Evolutionary conservation across 768 basidiomycete species (phyloP).

Genomic region (Jaapia argillacea): DNA sequence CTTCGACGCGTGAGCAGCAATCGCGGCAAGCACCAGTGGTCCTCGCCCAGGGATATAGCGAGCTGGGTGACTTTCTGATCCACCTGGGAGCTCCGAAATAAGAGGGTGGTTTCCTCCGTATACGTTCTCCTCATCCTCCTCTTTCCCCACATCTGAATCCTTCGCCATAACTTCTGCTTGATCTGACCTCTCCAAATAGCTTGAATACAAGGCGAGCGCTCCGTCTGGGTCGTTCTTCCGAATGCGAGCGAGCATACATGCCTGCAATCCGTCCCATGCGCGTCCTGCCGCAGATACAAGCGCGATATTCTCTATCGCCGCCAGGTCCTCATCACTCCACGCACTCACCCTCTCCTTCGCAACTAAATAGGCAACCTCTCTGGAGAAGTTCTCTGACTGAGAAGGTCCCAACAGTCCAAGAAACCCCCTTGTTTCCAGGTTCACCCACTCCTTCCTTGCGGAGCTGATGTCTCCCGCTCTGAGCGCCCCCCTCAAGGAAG

Average conservation of each 20-base stretch:
- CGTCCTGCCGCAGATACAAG: constrained; percentile 34
- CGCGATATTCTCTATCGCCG: constrained; percentile 35
- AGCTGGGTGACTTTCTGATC: too few relatives aligned
- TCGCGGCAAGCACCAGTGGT: constrained; percentile 37
- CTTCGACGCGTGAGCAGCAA: constrained; percentile 52
- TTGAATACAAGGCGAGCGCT: too few relatives aligned
- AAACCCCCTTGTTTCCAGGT: constrained; percentile 32
- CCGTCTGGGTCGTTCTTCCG: constrained; percentile 26
- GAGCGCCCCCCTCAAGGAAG: constrained; percentile 28
- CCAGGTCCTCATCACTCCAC: constrained; percentile 17
- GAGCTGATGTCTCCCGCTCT: constrained; percentile 21
- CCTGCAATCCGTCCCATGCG: constrained; percentile 35
- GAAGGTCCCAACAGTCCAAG: constrained; percentile 33
- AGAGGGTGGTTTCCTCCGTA: background rate
- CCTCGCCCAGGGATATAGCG: background rate
- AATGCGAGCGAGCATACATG: constrained; percentile 39
- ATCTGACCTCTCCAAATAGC: too few relatives aligned
- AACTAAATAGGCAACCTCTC: too few relatives aligned
- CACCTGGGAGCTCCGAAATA: too few relatives aligned
- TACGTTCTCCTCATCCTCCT: background rate
- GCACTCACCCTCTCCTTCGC: too few relatives aligned
- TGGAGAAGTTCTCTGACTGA: constrained; percentile 30
- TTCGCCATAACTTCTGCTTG: too few relatives aligned
- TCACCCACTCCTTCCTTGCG: constrained; percentile 28
- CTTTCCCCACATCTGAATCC: background rate